Conservation (phyloP, 2,329 filamentous ascomycete species). For the Cordyceps pruinosa region DNA sequence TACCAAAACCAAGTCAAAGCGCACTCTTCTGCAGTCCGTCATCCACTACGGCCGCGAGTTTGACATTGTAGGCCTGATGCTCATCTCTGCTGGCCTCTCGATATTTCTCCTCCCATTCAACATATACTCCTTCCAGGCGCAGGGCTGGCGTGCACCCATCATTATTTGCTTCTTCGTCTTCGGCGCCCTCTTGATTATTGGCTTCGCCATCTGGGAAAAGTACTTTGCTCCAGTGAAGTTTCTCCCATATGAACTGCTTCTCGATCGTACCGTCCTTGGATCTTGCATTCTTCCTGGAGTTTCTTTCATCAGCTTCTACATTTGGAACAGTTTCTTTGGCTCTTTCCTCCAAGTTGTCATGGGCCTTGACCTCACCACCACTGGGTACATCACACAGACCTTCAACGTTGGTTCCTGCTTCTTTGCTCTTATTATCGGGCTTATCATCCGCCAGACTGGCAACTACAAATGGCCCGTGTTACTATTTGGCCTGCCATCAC, state of each 20-base stretch:
- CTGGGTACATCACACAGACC: constrained; percentile 37
- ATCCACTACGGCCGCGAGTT: constrained; percentile 46
- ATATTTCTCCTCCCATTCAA: constrained; percentile 55
- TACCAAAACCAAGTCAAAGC: constrained; percentile 27
- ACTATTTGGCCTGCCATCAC: constrained; percentile 47
- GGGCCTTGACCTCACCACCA: constrained; percentile 34
- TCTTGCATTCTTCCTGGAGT: constrained; percentile 29
- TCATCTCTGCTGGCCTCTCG: constrained; percentile 44
- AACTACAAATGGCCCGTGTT: constrained; percentile 47
- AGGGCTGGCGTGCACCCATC: constrained; percentile 38
- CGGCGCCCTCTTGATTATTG: constrained; percentile 46
- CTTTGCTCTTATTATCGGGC: constrained; percentile 36
- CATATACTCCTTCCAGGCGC: constrained; percentile 32
- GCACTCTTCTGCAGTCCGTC: constrained; percentile 28
- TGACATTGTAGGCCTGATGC: constrained; percentile 44
- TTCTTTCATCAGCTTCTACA: constrained; percentile 33
- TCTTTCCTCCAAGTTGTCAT: constrained; percentile 44
- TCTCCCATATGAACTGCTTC: constrained; percentile 42
- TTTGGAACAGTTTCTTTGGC: constrained; percentile 37
- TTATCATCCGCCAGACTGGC: constrained; percentile 37
- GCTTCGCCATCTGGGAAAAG: constrained; percentile 47
- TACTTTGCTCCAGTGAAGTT: constrained; percentile 46
- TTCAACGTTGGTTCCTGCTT: constrained; percentile 40
- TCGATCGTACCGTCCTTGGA: constrained; percentile 37
- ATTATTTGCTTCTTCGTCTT: constrained; percentile 48